phyloP scores from a whole-genome alignment of 768 basidiomycete species.

The Boletus rubroflammeus region DNA sequence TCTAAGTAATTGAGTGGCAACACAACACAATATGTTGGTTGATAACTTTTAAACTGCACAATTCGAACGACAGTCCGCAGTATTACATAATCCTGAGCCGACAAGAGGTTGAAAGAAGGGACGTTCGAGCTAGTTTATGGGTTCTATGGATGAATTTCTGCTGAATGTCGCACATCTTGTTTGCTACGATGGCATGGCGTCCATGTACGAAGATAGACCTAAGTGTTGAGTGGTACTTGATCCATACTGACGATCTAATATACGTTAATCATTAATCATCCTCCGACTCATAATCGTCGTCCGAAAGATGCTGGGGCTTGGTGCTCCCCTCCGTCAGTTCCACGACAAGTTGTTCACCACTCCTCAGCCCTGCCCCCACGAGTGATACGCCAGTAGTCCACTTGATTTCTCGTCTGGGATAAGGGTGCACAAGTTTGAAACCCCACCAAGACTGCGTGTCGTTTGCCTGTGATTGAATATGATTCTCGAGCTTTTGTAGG shows the following conservation, averaged over 20 bases:
- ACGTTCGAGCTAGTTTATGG: too few species aligned
- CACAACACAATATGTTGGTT: not conserved
- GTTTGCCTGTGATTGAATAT: conserved; percentile 29
- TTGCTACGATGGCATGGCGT: not conserved
- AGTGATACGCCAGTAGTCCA: conserved; percentile 44
- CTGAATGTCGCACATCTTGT: not conserved
- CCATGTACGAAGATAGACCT: not conserved
- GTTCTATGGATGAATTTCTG: not conserved
- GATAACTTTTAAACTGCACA: not conserved
- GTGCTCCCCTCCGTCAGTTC: conserved; percentile 36
- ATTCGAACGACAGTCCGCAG: not conserved
- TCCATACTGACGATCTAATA: not conserved
- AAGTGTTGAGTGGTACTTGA: not conserved
- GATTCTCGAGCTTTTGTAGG: conserved; percentile 34
- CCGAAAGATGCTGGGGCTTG: conserved; percentile 33
- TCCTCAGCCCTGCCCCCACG: conserved; percentile 45
- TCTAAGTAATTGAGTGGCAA: not conserved
- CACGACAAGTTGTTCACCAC: conserved; percentile 63
- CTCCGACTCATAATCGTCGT: conserved; percentile 59
- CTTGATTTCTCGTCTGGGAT: conserved; percentile 62
- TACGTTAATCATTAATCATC: conserved; percentile 35
- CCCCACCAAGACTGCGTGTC: conserved; percentile 57
- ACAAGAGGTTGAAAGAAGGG: not conserved
- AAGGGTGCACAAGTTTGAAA: conserved; percentile 66
- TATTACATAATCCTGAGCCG: not conserved